A percentile compares a stretch with the other conserved stretches of the same genome.
Conservation (phyloP, 169 alveolate genomes). For the Eimeria acervulina region DNA sequence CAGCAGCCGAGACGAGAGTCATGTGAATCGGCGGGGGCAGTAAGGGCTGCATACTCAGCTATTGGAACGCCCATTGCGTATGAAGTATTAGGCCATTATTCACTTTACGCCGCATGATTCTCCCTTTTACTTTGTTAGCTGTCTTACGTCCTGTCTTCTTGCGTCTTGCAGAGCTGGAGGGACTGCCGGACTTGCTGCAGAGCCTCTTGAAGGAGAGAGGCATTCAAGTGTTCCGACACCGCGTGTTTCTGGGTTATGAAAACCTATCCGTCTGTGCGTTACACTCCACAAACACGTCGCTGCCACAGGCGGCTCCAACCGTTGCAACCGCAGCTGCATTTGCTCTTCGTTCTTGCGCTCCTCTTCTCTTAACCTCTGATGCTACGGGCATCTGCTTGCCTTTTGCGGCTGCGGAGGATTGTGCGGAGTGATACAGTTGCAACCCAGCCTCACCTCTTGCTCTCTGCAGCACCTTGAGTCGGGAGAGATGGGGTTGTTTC, state of each 20-base stretch:
- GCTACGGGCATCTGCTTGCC: not conserved
- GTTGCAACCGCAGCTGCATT: not conserved
- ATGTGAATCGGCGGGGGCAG: not conserved
- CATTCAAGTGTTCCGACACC: constrained; percentile 41
- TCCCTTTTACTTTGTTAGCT: not conserved
- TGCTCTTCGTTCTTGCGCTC: not conserved
- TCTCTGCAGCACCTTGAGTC: not conserved
- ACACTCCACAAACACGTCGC: not conserved
- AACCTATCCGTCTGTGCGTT: constrained; percentile 55
- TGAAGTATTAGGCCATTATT: not conserved
- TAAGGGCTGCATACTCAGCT: not conserved
- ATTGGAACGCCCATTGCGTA: not conserved
- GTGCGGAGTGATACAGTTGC: not conserved
- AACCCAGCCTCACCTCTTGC: not conserved
- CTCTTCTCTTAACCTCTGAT: not conserved
- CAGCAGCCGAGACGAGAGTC: not conserved
- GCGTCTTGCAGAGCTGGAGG: constrained; percentile 23
- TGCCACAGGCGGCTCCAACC: not conserved
- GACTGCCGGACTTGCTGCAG: constrained; percentile 51
- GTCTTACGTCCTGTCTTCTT: not conserved
- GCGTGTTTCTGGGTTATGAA: constrained; percentile 41
- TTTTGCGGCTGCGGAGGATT: not conserved
- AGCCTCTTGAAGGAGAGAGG: not conserved
- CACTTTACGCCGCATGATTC: not conserved
- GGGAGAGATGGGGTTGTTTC: not conserved